A percentile compares a stretch with the other conserved stretches of the same genome.
phyloP scores from a whole-genome alignment of 2,329 filamentous ascomycete genomes.

The Dendryphion nanum region DNA sequence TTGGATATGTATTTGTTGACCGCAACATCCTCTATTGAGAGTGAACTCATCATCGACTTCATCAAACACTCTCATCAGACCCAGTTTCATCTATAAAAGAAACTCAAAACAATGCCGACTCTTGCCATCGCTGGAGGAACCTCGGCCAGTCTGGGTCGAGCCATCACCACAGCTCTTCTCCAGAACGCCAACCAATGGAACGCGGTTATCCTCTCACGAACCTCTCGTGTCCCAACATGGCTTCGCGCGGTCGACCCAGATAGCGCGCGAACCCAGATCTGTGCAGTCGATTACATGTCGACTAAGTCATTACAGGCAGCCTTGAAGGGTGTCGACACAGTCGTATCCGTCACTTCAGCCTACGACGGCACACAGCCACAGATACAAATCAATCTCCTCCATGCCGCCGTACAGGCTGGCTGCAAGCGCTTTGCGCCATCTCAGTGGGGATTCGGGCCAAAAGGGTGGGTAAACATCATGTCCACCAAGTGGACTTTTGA shows the following conservation, averaged over 20 bases:
- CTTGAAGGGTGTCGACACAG: slow-evolving; percentile 2
- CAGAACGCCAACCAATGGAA: background rate
- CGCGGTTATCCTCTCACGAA: slow-evolving; percentile 1
- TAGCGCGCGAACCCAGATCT: slow-evolving; percentile 1
- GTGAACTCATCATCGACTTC: background rate
- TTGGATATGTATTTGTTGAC: background rate
- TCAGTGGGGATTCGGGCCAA: slow-evolving; percentile 2
- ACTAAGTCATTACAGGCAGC: background rate
- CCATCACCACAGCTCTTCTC: slow-evolving; percentile 2
- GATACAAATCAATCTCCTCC: slow-evolving; percentile 3
- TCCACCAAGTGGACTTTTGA: background rate
- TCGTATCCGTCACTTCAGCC: slow-evolving; percentile 2
- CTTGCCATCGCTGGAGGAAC: slow-evolving; percentile 3
- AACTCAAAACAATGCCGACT: slow-evolving; percentile 1
- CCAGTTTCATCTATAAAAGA: background rate
- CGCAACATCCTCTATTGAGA: background rate
- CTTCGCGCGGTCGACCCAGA: slow-evolving; percentile 2
- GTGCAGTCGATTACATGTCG: slow-evolving; percentile 1
- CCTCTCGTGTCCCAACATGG: background rate
- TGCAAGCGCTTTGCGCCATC: slow-evolving; percentile 4
- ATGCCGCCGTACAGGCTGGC: slow-evolving; percentile 2
- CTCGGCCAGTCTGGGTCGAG: slow-evolving; percentile 2
- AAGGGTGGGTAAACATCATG: slow-evolving; percentile 3
- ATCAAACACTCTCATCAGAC: background rate
- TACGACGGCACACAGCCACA: slow-evolving; percentile 1